These are phyloP conservation scores for Miscanthus lutarioriparius DNA, from an alignment of 176 grass and related monocot species.

Conservation along the genomic window DNA sequence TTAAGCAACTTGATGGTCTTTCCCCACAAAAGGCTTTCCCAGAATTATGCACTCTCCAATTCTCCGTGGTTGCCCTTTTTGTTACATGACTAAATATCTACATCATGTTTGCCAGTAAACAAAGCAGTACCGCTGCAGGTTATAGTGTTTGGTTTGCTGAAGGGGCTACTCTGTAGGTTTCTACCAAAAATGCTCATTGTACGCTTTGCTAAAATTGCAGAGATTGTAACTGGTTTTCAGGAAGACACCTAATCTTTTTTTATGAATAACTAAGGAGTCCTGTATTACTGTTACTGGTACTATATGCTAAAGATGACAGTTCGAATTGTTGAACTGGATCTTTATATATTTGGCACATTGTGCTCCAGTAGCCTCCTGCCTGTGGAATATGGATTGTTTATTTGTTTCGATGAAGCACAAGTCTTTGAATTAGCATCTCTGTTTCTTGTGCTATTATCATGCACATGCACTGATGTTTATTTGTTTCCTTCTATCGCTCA, in stretches of 20 bases:
- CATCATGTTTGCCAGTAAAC: neutral
- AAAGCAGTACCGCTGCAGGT: neutral
- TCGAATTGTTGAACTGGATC: neutral
- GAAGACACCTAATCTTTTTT: neutral
- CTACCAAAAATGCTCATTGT: neutral
- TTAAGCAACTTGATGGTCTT: constrained; percentile 1
- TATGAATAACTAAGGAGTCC: neutral
- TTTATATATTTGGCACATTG: too few species aligned
- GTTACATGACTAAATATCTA: neutral
- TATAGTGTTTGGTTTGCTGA: neutral
- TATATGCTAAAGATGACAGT: neutral
- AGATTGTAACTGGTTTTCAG: neutral
- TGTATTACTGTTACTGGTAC: neutral
- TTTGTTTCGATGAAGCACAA: neutral
- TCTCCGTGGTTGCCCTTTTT: neutral
- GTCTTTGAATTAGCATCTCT: neutral
- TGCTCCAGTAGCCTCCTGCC: neutral
- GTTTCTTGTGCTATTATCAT: neutral
- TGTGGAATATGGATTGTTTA: neutral
- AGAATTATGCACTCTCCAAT: neutral
- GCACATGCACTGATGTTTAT: neutral
- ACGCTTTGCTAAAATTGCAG: neutral
- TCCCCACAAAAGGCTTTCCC: neutral
- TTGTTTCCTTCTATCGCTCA: neutral
- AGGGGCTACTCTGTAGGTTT: neutral